Evolutionary conservation across 2,329 filamentous ascomycete species (phyloP).

Genomic region (Colletotrichum tabaci): DNA sequence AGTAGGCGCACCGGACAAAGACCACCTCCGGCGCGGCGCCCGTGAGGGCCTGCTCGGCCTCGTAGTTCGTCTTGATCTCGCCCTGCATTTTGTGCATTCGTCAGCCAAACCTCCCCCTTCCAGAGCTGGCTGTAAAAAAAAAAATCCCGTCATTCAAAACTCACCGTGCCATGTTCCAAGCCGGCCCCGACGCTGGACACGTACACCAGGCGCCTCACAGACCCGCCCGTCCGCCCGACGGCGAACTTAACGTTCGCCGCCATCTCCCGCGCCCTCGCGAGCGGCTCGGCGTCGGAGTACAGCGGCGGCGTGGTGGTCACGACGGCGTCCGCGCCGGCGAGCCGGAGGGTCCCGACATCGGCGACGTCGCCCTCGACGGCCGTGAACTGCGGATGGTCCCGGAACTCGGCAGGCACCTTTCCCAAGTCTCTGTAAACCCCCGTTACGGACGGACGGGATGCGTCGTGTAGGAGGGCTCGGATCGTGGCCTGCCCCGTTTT

Average conservation of each 20-base stretch:
- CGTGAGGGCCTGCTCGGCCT: slow-evolving; percentile 45
- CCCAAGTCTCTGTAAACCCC: slow-evolving; percentile 51
- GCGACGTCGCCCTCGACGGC: slow-evolving; percentile 51
- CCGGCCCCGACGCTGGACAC: slow-evolving; percentile 49
- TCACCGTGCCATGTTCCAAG: slow-evolving; percentile 49
- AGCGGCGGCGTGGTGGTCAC: slow-evolving; percentile 55
- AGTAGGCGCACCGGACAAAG: slow-evolving; percentile 45
- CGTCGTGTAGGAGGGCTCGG: slow-evolving; percentile 46
- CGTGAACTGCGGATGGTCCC: slow-evolving; percentile 47
- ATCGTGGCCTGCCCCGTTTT: slow-evolving; percentile 51
- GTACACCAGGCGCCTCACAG: slow-evolving; percentile 25
- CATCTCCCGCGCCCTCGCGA: slow-evolving; percentile 51
- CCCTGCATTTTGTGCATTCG: slow-evolving; percentile 44
- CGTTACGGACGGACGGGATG: slow-evolving; percentile 44
- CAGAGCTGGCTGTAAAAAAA: not conserved
- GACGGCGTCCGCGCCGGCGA: slow-evolving; percentile 49
- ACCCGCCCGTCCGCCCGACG: slow-evolving; percentile 45
- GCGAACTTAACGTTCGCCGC: slow-evolving; percentile 54
- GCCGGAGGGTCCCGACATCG: slow-evolving; percentile 47
- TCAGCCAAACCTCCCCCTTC: not conserved
- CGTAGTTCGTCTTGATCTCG: slow-evolving; percentile 46
- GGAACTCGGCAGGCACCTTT: slow-evolving; percentile 51
- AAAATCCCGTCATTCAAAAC: slow-evolving; percentile 1
- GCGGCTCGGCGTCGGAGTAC: slow-evolving; percentile 46
- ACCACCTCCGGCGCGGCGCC: slow-evolving; percentile 44